Base-by-base conservation (phyloP, 192 early-diverging fungal species). In the Backusella sp. region DNA sequence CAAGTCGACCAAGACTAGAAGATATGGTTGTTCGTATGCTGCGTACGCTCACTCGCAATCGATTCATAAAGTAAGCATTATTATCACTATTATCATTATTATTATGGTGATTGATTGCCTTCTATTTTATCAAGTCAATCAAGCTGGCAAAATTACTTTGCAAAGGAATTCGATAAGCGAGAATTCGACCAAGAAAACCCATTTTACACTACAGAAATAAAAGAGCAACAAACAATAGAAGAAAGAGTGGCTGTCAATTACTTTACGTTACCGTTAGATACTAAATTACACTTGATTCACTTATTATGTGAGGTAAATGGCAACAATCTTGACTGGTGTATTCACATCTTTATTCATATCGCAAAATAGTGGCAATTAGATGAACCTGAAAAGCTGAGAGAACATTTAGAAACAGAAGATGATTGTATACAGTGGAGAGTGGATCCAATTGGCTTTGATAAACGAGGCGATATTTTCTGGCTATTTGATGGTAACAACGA, bases 391-490 rank as follows among this genome's bases (percentile, higher is more conserved):
- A 80, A 82, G 30, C 88, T 94, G 37, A 84, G 90, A 15, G 78
- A 83, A 5, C 78, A 83, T 39, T 70, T 91, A 35, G 80, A 82
- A 23, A 79, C 70, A 9, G 90, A 90, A 39, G 88, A 90, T 23
- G 90, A 92, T 44, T 82, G 81, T n/a, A 77, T 76, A 30, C 84
- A 90, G 75, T 92, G 91, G 92, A 74, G 93, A 37, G 91, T 94
- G 3, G 92, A 93, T 56, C 92, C 92, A 19, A 84, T 94, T 73
- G 93, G 93, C 3, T 84, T 74, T 52, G 93, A 94, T 78, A 79
- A 90, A 11, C 79, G 81, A 23, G 92, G 92, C 2, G 85, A 90
- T 59, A 88, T 82, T 14, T 94, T 92, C 76, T 94, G 91, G 91
- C 78, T 94, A 9, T 94, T 94, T 85, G 93, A 94, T 85, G 93